Conservation (phyloP, 2,329 filamentous ascomycete species). For the Phialophora verrucosa region DNA sequence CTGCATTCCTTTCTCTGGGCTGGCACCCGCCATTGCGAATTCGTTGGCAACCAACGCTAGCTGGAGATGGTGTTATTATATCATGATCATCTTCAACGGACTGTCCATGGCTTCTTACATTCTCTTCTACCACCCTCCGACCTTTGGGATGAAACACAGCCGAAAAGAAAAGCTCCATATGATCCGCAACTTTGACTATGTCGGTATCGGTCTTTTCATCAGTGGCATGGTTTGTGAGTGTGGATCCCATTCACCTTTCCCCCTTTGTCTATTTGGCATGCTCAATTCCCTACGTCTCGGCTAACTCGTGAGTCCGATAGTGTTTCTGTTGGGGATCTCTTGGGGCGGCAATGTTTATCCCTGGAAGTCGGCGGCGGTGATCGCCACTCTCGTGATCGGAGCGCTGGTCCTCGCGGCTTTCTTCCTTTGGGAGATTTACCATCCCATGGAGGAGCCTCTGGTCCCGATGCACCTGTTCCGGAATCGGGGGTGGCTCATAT, state of each 20-base stretch:
- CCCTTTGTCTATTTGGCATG: conserved; percentile 49
- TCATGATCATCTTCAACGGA: conserved; percentile 54
- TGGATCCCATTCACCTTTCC: too few species aligned
- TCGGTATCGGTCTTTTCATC: conserved; percentile 52
- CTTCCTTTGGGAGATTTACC: conserved; percentile 23
- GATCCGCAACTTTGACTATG: conserved; percentile 53
- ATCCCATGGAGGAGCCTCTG: conserved; percentile 4
- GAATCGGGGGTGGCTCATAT: neutral
- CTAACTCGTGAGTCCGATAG: conserved; percentile 18
- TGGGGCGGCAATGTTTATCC: conserved; percentile 50
- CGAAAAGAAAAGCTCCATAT: conserved; percentile 42
- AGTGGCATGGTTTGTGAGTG: conserved; percentile 39
- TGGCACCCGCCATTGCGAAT: conserved; percentile 55
- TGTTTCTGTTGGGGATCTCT: conserved; percentile 42
- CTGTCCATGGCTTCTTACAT: conserved; percentile 50
- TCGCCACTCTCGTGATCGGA: conserved; percentile 48
- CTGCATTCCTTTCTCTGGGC: conserved; percentile 42
- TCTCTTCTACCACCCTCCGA: conserved; percentile 57
- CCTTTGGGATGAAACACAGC: conserved; percentile 52
- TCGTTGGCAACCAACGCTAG: conserved; percentile 47
- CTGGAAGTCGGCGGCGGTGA: conserved; percentile 49
- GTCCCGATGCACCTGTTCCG: conserved; percentile 14
- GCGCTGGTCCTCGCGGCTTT: conserved; percentile 47
- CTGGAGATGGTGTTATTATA: conserved; percentile 59
- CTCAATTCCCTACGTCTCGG: conserved; percentile 45